Base-by-base conservation (phyloP, 2,329 filamentous ascomycete species). In the Phialemonium atrogriseum region DNA sequence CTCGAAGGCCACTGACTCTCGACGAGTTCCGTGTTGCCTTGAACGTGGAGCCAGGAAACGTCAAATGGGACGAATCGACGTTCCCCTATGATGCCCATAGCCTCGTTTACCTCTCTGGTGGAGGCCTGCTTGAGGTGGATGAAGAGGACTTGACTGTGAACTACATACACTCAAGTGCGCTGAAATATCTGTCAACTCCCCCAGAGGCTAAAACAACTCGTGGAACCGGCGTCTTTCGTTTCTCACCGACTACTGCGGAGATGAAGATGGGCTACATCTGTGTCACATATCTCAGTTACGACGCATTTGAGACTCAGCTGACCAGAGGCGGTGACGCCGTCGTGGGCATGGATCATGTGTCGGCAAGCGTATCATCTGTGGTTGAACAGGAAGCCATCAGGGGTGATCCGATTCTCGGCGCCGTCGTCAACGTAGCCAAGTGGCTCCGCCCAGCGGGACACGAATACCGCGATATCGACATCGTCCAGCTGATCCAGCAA, bases 271-370 rank as follows among this genome's bases (percentile, higher is more conserved):
- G 35, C 4, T 20, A 16, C 3, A 24, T 37, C 2, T 37, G 35
- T 14, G 17, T 30, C 1, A 37, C 35, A 5, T 37, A 37, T 12
- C 35, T 37, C 9, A 29, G 19, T 13, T 30, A 30, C n/a, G n/a
- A n/a, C n/a, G n/a, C n/a, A n/a, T n/a, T n/a, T n/a, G n/a, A n/a
- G n/a, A n/a, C n/a, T n/a, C n/a, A n/a, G n/a, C n/a, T n/a, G n/a
- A n/a, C n/a, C n/a, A n/a, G n/a, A n/a, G n/a, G n/a, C n/a, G n/a
- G n/a, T n/a, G n/a, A n/a, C n/a, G n/a, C n/a, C n/a, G n/a, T n/a
- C n/a, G n/a, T n/a, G n/a, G n/a, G n/a, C n/a, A n/a, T n/a, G n/a
- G n/a, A n/a, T n/a, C n/a, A n/a, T n/a, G n/a, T n/a, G n/a, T n/a
- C n/a, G n/a, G n/a, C n/a, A n/a, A n/a, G n/a, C n/a, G n/a, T n/a